phyloP scores from a whole-genome alignment of 106 monocot species.

The Apostasia ramifera region DNA sequence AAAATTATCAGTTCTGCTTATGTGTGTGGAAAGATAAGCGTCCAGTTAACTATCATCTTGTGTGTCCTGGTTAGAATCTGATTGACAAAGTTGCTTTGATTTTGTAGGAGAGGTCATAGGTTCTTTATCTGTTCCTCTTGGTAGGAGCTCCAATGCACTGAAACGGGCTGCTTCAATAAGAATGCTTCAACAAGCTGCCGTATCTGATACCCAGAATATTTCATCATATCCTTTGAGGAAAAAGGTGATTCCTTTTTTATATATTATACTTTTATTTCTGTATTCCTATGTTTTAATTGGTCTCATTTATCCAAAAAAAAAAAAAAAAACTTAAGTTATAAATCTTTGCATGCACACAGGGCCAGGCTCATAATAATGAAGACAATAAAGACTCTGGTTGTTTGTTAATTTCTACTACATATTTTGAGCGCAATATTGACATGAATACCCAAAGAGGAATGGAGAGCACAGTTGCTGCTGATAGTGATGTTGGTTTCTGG shows the following conservation, averaged over 20 bases:
- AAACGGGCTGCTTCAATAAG: slow-evolving; percentile 75
- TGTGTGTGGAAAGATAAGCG: too few species aligned
- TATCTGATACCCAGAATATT: slow-evolving; percentile 29
- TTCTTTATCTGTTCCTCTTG: slow-evolving; percentile 73
- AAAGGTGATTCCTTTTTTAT: slow-evolving; percentile 38
- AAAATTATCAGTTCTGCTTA: too few species aligned
- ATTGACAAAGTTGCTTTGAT: slow-evolving; percentile 1
- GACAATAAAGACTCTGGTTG: slow-evolving; percentile 33
- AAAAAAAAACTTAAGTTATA: neutral
- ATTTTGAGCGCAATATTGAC: slow-evolving; percentile 53
- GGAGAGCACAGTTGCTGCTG: slow-evolving; percentile 12
- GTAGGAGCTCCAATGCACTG: slow-evolving; percentile 35
- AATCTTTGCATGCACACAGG: slow-evolving; percentile 16
- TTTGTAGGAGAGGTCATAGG: slow-evolving; percentile 82
- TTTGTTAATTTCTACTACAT: slow-evolving; percentile 54
- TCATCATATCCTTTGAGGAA: slow-evolving; percentile 46
- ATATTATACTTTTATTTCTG: neutral
- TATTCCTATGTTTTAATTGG: neutral
- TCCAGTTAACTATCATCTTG: too few species aligned
- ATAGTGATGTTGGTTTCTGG: slow-evolving; percentile 65
- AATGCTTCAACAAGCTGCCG: slow-evolving; percentile 49
- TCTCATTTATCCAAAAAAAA: neutral
- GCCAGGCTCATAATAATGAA: slow-evolving; percentile 21
- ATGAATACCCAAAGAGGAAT: slow-evolving; percentile 23
- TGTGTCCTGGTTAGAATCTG: too few species aligned